Percentiles rank a stretch among this genome's conserved stretches.
Evolutionary conservation across 257 asterid genomes (phyloP).

Genomic region (Petunia secreta): DNA sequence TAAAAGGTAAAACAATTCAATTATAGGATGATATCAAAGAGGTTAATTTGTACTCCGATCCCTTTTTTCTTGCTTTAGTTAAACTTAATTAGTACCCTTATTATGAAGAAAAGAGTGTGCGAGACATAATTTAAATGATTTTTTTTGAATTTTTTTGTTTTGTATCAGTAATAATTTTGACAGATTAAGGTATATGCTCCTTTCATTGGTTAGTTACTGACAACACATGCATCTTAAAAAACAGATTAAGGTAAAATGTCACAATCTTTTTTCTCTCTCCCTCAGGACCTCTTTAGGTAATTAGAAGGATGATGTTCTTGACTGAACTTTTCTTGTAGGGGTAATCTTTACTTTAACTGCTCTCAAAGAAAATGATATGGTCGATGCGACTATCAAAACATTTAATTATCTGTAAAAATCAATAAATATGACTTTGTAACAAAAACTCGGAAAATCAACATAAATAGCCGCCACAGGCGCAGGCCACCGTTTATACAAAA

Average conservation of each 20-base stretch:
- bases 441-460: no score
- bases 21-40: background rate
- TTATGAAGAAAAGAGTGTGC: background rate
- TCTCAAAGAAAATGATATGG: background rate
- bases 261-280: background rate
- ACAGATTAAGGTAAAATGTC: constrained; percentile 22
- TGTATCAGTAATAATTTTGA: background rate
- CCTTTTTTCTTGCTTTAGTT: background rate
- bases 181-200: background rate
- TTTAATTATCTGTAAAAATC: background rate
- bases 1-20: background rate
- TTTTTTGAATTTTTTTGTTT: background rate
- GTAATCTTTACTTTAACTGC: background rate
- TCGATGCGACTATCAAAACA: background rate
- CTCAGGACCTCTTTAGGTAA: background rate
- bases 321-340: background rate
- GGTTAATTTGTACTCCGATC: background rate
- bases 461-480: no score
- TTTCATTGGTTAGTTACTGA: background rate
- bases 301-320: constrained; percentile 14
- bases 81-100: background rate
- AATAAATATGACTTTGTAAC: background rate
- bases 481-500: no score
- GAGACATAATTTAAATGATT: background rate
- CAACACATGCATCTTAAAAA: constrained; percentile 7